phyloP scores from a whole-genome alignment of 345 rosid species.

The Aquilaria sinensis region DNA sequence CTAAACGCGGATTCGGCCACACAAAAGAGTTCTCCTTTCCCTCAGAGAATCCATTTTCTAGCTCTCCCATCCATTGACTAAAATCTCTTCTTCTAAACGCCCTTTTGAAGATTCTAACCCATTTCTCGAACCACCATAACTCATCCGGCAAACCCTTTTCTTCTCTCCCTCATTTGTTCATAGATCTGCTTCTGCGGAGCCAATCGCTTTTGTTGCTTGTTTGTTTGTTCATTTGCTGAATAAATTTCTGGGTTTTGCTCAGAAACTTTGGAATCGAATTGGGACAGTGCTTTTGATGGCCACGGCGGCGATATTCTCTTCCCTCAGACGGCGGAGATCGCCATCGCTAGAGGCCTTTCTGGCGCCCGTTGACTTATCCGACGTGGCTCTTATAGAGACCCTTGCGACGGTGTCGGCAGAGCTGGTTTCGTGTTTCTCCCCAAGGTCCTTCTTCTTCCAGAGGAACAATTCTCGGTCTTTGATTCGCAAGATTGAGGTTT shows the following conservation, averaged over 20 bases:
- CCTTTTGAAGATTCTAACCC: slow-evolving; percentile 19
- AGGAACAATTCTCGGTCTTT: slow-evolving; percentile 68
- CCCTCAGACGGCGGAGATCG: slow-evolving; percentile 68
- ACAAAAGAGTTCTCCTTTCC: neutral
- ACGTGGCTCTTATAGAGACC: slow-evolving; percentile 57
- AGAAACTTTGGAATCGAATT: slow-evolving; percentile 6
- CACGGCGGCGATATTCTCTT: slow-evolving; percentile 75
- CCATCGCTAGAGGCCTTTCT: slow-evolving; percentile 75
- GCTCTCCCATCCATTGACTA: slow-evolving; percentile 7
- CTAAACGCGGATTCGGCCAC: slow-evolving; percentile 21
- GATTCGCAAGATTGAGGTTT: slow-evolving; percentile 64
- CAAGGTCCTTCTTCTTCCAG: slow-evolving; percentile 48
- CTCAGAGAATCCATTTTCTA: slow-evolving; percentile 4
- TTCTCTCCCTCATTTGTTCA: slow-evolving; percentile 8
- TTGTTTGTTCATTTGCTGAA: too few species aligned
- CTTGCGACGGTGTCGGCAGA: slow-evolving; percentile 55
- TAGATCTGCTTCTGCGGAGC: slow-evolving; percentile 7
- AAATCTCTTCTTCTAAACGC: neutral
- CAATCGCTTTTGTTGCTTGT: slow-evolving; percentile 9
- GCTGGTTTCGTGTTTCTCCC: slow-evolving; percentile 45
- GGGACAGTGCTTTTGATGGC: slow-evolving; percentile 42
- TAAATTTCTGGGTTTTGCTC: neutral
- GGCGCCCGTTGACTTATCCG: slow-evolving; percentile 79
- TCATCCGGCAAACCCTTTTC: slow-evolving; percentile 3
- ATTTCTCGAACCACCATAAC: too few species aligned